Percentiles rank a stretch among this genome's conserved stretches.
Conservation (phyloP, 2,329 filamentous ascomycete species). For the Colletotrichum chrysophilum region DNA sequence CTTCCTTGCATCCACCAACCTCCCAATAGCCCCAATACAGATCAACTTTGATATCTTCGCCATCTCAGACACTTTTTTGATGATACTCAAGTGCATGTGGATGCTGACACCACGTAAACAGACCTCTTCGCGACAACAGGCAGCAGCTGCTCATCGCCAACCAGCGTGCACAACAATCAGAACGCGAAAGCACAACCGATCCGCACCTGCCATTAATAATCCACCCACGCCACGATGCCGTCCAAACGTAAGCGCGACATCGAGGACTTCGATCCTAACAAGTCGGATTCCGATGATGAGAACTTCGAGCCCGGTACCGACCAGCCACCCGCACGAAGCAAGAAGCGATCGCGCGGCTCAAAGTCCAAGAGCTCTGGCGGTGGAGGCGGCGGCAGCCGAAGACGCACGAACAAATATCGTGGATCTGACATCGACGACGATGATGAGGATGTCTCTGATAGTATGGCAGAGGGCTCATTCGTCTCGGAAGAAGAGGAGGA, state of each 20-base stretch:
- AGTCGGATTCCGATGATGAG: slow-evolving; percentile 70
- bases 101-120: not conserved
- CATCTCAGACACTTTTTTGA: not conserved
- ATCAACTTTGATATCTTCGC: not conserved
- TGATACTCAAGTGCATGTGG: not conserved
- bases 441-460: slow-evolving; percentile 61
- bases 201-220: not conserved
- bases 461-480: slow-evolving; percentile 56
- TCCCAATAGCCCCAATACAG: not conserved
- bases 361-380: slow-evolving; percentile 41
- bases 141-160: not conserved
- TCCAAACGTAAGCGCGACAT: slow-evolving; percentile 63
- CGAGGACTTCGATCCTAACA: slow-evolving; percentile 68
- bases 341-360: slow-evolving; percentile 37
- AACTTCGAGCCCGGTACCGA: slow-evolving; percentile 64
- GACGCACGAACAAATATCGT: slow-evolving; percentile 50
- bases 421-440: slow-evolving; percentile 70
- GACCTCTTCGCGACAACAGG: not conserved
- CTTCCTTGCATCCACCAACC: not conserved
- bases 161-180: not conserved
- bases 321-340: slow-evolving; percentile 44
- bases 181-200: not conserved
- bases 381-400: slow-evolving; percentile 33
- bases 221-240: slow-evolving; percentile 37
- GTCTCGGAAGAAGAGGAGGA: slow-evolving; percentile 43